A percentile compares a stretch with the other conserved stretches of the same genome.
Conservation (phyloP, 2,329 filamentous ascomycete species). For the Chalara sp. region DNA sequence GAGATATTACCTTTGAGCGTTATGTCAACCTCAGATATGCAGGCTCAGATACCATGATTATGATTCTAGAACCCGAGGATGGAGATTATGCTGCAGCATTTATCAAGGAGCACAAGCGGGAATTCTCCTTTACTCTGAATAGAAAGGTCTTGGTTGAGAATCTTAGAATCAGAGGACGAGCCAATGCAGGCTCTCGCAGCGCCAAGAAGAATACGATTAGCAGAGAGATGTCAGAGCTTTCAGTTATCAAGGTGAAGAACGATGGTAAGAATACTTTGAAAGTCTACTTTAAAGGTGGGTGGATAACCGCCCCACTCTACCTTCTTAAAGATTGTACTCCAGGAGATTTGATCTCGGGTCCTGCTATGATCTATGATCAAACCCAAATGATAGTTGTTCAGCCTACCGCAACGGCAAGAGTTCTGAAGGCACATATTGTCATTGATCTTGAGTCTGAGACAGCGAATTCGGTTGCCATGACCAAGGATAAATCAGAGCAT, state of each 20-base stretch:
- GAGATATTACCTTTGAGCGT: slow-evolving; percentile 76
- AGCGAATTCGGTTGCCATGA: slow-evolving; percentile 9
- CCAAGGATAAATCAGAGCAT: slow-evolving; percentile 35
- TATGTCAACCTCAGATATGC: slow-evolving; percentile 89
- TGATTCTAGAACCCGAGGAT: slow-evolving; percentile 67
- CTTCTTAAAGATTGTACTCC: slow-evolving; percentile 60
- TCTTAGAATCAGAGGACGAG: slow-evolving; percentile 64
- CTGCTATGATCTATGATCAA: slow-evolving; percentile 78
- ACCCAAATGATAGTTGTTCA: slow-evolving; percentile 88
- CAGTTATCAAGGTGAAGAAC: not conserved
- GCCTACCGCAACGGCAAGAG: slow-evolving; percentile 63
- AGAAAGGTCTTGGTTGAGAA: slow-evolving; percentile 84
- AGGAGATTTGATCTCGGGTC: slow-evolving; percentile 67
- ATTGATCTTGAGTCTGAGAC: slow-evolving; percentile 47
- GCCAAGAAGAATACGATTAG: slow-evolving; percentile 6
- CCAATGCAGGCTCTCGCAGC: slow-evolving; percentile 1
- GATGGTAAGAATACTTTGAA: slow-evolving; percentile 2
- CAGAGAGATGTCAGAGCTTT: slow-evolving; percentile 1
- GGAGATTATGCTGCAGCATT: slow-evolving; percentile 75
- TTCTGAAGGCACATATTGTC: slow-evolving; percentile 74
- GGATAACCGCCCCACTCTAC: slow-evolving; percentile 8
- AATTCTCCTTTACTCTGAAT: slow-evolving; percentile 81
- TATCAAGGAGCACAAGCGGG: slow-evolving; percentile 75
- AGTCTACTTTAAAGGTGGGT: slow-evolving; percentile 10
- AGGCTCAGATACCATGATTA: slow-evolving; percentile 80